Evolutionary conservation across 371 early-diverging fungal species (phyloP), one percentile per base, ranked within the genome.

Genomic region (Apophysomyces sp.): DNA sequence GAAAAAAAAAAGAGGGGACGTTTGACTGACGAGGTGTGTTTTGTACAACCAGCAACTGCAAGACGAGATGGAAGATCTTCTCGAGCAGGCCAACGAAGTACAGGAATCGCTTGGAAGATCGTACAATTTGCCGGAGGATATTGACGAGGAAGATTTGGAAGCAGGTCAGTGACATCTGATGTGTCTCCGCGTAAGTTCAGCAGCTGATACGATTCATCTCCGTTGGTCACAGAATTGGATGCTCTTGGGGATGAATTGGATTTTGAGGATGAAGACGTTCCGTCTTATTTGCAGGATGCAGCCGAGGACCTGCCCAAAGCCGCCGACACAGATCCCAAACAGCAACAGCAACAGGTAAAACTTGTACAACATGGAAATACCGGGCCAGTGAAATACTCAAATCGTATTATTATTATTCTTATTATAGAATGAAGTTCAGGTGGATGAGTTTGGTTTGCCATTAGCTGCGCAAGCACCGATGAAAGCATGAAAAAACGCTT

Each of bases 1-100:
- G 27, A 1, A 36, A 16, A 30, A 44, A 40, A 30, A 44, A 15
- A 1, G 34, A 3, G 16, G 27, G 26, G 13, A 52, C n/a, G 9
- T 7, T 9, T 8, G n/a, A 15, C 28, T 37, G 18, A 16, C 30
- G 2, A 40, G 15, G 30, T 24, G 4, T 31, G 30, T 27, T 61
- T 34, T 63, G n/a, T n/a, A n/a, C n/a, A n/a, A n/a, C n/a, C n/a
- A 96, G 94, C 84, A 86, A 71, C 78, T 97, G 61, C 97, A 97
- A 86, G 97, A 98, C 66, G 98, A 98, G 63, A 93, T 98, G 93
- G 94, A 94, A 55, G 98, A 98, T 65, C 77, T 98, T 58, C 74
- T 98, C 74, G 96, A 97, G 36, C 91, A 91, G 67, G 94, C 97
- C 11, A 96, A 94, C 74, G 98, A 98, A 65, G 83, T 98, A 13